Evolutionary conservation across 2,329 filamentous ascomycete genomes (phyloP).

Genomic region (Saccharata proteae): DNA sequence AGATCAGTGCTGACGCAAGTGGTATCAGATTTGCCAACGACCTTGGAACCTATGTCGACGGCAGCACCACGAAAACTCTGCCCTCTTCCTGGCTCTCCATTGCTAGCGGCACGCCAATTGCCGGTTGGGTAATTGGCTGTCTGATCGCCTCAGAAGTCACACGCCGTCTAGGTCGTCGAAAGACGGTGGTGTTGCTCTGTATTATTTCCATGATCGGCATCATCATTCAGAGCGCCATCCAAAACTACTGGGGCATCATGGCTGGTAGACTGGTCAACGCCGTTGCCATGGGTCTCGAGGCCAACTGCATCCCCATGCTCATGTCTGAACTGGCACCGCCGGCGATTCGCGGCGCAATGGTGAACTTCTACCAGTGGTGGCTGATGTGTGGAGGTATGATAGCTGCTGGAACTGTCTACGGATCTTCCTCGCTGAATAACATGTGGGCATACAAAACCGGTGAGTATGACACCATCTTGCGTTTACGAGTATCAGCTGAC

Average conservation of each 20-base stretch:
- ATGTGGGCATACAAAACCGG: slow-evolving; percentile 3
- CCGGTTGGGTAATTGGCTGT: slow-evolving; percentile 1
- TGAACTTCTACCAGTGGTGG: slow-evolving; percentile 5
- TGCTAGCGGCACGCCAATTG: slow-evolving; percentile 1
- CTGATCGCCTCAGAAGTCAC: not conserved
- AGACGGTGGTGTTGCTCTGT: not conserved
- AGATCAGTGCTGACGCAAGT: too few species aligned
- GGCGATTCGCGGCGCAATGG: slow-evolving; percentile 1
- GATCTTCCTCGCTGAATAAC: not conserved
- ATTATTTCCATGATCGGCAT: slow-evolving; percentile 1
- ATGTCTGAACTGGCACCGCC: slow-evolving; percentile 2
- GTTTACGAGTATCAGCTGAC: not conserved
- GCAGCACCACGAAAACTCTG: not conserved
- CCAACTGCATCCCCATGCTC: slow-evolving; percentile 1
- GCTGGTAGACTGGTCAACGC: slow-evolving; percentile 1
- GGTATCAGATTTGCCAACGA: too few species aligned
- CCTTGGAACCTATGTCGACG: not conserved
- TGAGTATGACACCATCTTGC: not conserved
- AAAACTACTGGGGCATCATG: slow-evolving; percentile 3
- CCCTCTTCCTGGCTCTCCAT: slow-evolving; percentile 2
- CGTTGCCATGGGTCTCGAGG: not conserved
- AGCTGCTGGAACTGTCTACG: slow-evolving; percentile 3
- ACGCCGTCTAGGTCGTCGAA: not conserved
- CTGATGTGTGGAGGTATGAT: slow-evolving; percentile 1
- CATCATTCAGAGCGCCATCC: not conserved